Base-by-base conservation (phyloP, 805 yeast species). In the Metschnikowia henanensis region DNA sequence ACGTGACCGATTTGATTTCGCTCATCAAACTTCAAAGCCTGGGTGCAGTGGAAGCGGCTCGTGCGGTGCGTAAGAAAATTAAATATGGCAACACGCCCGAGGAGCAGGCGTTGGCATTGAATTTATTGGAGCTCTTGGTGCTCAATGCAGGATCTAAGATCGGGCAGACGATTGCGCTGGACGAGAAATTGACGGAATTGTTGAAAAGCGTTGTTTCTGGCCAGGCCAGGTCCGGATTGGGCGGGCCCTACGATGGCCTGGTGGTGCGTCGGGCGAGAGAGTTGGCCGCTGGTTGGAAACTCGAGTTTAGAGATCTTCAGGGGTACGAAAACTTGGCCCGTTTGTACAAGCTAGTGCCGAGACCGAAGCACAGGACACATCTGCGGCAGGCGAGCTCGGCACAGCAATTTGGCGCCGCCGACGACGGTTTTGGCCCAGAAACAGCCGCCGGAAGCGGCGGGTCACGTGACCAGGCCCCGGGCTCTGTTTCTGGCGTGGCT, bases 1-100 rank as follows among this genome's bases (percentile, higher is more conserved):
- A 79, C 42, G 60, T 86, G 33, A 70, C 80, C 13, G 85, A 80
- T 48, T 68, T 86, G 36, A 53, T 84, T 28, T 81, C 83, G 36
- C 72, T 81, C 47, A 70, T 71, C 46, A 58, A 62, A 41, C 55
- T 67, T 25, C 76, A 70, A 51, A 60, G 61, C 5, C 37, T 58
- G 18, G 76, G 76, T 1, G 63, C 75, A 0, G 63, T 72, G 26
- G 99, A 94, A 61, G 92, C 95, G 2, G 97, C 97, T 0, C 73
- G 98, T 33, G 95, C 96, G 1, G 68, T 94, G 18, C 76, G 99
- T 39, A 94, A 94, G 72, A 81, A 83, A 57, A 68, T 94, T 59
- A 94, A 95, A 66, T 86, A 92, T 59, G 98, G 97, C n/a, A 60
- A 58, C 17, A 58, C 73, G 2, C 59, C 65, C 4, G 64, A 68